These are phyloP conservation scores for Monosporozyma aerobia DNA, from an alignment of 805 yeast species.

Conservation along the genomic window DNA sequence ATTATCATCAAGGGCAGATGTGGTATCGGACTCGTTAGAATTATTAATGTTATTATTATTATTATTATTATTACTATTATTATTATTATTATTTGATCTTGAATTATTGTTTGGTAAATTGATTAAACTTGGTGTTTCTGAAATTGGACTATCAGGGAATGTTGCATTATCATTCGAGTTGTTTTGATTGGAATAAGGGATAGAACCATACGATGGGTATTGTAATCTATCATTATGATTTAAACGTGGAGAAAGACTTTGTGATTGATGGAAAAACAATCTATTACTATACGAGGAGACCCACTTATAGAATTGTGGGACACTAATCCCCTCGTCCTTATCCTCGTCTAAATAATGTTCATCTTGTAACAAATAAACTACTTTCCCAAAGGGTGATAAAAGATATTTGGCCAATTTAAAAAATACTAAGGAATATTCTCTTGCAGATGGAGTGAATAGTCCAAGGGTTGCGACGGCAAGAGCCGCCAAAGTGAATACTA, in stretches of 20 bases:
- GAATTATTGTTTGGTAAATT: background rate
- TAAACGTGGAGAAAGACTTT: constrained; percentile 4
- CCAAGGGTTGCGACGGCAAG: constrained; percentile 35
- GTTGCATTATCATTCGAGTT: background rate
- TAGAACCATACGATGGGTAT: constrained; percentile 21
- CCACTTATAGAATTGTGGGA: constrained; percentile 84
- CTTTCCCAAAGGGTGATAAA: constrained; percentile 81
- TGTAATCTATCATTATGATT: constrained; percentile 10
- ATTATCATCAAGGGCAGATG: background rate
- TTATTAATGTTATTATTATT: background rate
- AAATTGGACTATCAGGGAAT: background rate
- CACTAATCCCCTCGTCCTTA: constrained; percentile 75
- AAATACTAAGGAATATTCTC: constrained; percentile 53
- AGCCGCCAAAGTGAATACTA: constrained; percentile 38
- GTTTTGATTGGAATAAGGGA: constrained; percentile 1
- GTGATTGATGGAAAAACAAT: constrained; percentile 51
- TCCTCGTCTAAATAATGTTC: constrained; percentile 80
- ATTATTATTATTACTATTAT: background rate
- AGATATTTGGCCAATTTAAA: constrained; percentile 61
- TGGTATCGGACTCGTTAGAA: background rate
- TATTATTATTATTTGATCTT: background rate
- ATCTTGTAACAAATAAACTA: constrained; percentile 69
- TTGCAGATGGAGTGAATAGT: constrained; percentile 38
- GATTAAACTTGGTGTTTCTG: background rate
- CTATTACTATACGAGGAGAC: constrained; percentile 67